Evolutionary conservation across 495 filamentous ascomycete genomes (phyloP), one percentile per base, ranked within the genome.

Genomic region (Xylaria castorea): DNA sequence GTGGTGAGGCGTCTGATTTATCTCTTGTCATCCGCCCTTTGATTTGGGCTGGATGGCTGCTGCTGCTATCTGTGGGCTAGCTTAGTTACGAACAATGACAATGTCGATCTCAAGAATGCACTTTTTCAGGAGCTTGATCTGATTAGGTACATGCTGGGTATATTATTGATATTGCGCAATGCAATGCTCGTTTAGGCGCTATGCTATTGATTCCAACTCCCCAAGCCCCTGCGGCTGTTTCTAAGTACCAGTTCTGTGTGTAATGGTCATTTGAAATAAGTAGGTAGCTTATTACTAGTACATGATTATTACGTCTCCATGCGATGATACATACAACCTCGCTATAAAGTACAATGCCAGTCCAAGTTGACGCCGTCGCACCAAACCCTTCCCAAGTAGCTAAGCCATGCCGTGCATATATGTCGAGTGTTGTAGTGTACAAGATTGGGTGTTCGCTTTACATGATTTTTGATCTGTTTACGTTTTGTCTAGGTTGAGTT

Each of bases 401-500:
- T 44, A 63, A 25, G 38, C 12, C 6, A 50, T 65, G 62, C 27
- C n/a, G 25, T 4, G 22, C 36, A 32, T 51, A 40, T 30, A 44
- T 57, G 32, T 44, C 40, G n/a, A 22, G 18, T 55, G 18, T 30
- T 61, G 34, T 68, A 68, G 0, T 38, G 34, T 71, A 66, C 63
- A 72, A 27, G 62, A 60, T 61, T 25, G 36, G 27, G 38, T 46
- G 32, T 55, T 55, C 6, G 27, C 61, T 60, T 61, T 50, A 58
- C 14, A 44, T 64, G 55, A 71, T 25, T 71, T 70, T 40, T 36
- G 27, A 66, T 71, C 48, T 18, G n/a, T 58, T 66, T 16, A 57
- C 16, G 36, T 30, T 50, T 50, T 36, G 34, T 55, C 22, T 30
- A 51, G 8, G 9, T 32, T 25, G n/a, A 40, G 53, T 48, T 22